Conservation (phyloP, 306 rosid genomes). For the Gastrolobium bilobum region DNA sequence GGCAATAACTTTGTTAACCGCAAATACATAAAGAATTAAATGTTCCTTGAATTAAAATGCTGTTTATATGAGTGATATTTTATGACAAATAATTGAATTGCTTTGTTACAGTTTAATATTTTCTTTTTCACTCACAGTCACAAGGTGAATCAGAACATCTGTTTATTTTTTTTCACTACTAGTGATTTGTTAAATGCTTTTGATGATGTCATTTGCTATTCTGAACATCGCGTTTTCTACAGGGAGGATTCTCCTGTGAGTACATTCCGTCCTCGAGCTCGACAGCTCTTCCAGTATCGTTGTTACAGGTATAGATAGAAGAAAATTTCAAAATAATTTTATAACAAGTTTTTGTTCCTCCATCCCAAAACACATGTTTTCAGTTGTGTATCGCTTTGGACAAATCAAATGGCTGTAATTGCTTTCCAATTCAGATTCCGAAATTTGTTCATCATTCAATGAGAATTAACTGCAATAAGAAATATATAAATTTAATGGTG, state of each 20-base stretch:
- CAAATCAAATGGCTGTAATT: conserved; percentile 3
- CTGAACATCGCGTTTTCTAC: conserved; percentile 36
- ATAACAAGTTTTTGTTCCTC: neutral
- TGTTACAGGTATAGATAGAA: conserved; percentile 74
- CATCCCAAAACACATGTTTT: conserved; percentile 24
- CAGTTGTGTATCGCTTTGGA: neutral
- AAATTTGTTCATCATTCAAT: conserved; percentile 1
- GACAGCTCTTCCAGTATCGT: conserved; percentile 88
- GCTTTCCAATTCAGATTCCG: neutral
- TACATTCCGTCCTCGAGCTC: conserved; percentile 88
- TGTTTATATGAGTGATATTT: neutral
- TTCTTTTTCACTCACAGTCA: neutral
- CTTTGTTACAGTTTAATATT: conserved; percentile 2
- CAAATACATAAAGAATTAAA: conserved; percentile 19
- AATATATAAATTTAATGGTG: neutral
- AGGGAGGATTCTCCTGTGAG: conserved; percentile 87
- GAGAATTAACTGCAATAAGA: neutral
- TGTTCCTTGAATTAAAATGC: conserved; percentile 25
- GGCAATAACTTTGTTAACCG: conserved; percentile 29
- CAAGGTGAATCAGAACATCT: neutral
- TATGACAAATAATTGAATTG: conserved; percentile 23
- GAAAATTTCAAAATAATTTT: conserved; percentile 9
- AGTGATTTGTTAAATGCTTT: conserved; percentile 11
- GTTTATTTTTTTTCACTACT: neutral
- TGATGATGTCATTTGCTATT: conserved; percentile 20